Evolutionary conservation across 768 basidiomycete species (phyloP).

Genomic region (Pholiota microspora): DNA sequence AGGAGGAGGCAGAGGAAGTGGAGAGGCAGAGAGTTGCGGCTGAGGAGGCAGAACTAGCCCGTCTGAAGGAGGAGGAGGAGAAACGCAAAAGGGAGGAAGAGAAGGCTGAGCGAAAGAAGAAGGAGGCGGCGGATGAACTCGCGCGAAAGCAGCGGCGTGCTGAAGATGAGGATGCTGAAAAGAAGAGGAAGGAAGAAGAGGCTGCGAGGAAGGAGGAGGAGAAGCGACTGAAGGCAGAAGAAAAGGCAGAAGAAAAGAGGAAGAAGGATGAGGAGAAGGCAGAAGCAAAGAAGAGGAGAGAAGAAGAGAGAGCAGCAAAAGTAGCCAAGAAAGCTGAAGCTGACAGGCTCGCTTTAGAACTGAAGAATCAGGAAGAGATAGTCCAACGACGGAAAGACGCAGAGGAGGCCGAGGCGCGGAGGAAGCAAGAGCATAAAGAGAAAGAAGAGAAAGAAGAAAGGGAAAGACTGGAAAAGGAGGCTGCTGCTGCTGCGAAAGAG

Average conservation of each 20-base stretch:
- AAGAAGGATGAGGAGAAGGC: neutral
- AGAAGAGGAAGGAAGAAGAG: slow-evolving; percentile 3
- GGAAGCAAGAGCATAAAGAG: neutral
- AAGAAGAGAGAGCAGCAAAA: slow-evolving; percentile 1
- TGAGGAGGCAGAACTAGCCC: too few relatives aligned
- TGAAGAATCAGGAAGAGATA: slow-evolving; percentile 3
- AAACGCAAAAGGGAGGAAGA: neutral
- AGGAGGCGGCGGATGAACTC: slow-evolving; percentile 6
- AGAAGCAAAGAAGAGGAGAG: neutral
- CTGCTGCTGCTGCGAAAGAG: neutral
- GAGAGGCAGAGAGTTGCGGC: slow-evolving; percentile 4
- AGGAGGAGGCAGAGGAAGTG: slow-evolving; percentile 1
- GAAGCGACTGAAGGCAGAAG: neutral
- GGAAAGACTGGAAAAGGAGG: neutral
- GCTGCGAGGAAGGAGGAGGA: neutral
- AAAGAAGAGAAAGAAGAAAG: slow-evolving; percentile 2
- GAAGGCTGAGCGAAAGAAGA: neutral
- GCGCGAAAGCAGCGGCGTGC: slow-evolving; percentile 7
- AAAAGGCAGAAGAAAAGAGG: neutral
- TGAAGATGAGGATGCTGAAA: slow-evolving; percentile 11
- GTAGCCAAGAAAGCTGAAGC: slow-evolving; percentile 9
- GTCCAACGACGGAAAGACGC: slow-evolving; percentile 3
- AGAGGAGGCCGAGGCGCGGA: slow-evolving; percentile 6
- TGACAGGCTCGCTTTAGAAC: slow-evolving; percentile 5
- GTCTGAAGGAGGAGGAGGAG: neutral